Evolutionary conservation across 768 basidiomycete genomes (phyloP).

Genomic region (Lactifluus volemus): DNA sequence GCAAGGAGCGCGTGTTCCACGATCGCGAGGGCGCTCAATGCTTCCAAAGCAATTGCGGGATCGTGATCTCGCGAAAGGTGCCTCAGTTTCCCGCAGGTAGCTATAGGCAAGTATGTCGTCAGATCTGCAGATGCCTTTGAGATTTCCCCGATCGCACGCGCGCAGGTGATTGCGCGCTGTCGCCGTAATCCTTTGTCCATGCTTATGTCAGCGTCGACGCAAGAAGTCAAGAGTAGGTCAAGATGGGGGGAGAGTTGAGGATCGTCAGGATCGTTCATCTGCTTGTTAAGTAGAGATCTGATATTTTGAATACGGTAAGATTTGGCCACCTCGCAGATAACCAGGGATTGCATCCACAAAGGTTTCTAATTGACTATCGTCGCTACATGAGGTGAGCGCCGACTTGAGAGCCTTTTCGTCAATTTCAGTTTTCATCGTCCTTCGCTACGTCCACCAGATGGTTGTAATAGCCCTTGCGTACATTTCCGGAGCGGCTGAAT

Average conservation of each 20-base stretch:
- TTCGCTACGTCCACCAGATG: background rate
- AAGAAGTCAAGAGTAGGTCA: background rate
- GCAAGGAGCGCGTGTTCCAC: background rate
- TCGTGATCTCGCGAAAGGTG: background rate
- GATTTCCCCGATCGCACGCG: conserved; percentile 5
- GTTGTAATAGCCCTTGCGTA: background rate
- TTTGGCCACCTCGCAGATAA: background rate
- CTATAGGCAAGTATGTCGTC: background rate
- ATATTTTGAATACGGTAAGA: background rate
- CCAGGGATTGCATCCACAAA: background rate
- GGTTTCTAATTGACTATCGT: background rate
- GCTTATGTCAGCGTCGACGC: background rate
- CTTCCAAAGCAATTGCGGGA: background rate
- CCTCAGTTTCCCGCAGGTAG: background rate
- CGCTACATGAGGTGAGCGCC: background rate
- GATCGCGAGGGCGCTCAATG: background rate
- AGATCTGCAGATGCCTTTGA: background rate
- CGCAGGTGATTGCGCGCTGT: conserved; percentile 8
- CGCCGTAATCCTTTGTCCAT: conserved; percentile 5
- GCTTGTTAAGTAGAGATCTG: background rate
- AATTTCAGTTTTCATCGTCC: background rate
- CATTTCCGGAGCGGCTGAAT: background rate
- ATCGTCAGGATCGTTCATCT: background rate
- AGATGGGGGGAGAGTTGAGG: background rate
- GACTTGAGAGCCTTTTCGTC: background rate